phyloP scores from a whole-genome alignment of 495 filamentous ascomycete genomes.

The Penicillium cataractarum region DNA sequence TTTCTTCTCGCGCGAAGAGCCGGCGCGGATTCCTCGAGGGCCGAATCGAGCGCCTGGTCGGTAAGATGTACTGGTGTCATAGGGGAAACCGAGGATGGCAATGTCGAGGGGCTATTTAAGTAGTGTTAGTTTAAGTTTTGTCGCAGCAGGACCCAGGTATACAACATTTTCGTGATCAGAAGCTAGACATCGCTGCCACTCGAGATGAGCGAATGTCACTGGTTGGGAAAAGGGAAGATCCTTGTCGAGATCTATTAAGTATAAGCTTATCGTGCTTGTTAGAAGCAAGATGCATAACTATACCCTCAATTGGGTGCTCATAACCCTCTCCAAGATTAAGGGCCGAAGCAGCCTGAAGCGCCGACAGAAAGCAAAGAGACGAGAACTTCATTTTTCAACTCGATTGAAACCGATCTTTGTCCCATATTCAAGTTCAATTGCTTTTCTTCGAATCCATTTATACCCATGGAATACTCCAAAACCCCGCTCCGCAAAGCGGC shows the following conservation, averaged over 20 bases:
- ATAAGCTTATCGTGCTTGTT: background rate
- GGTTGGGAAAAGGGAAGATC: background rate
- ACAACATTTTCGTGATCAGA: background rate
- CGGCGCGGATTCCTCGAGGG: conserved; percentile 67
- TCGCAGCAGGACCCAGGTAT: background rate
- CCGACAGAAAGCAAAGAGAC: background rate
- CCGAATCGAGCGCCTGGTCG: conserved; percentile 54
- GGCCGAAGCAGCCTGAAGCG: background rate
- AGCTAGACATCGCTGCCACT: background rate
- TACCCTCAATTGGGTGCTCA: background rate
- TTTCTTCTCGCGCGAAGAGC: conserved; percentile 42
- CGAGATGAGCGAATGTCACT: background rate
- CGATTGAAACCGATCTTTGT: background rate
- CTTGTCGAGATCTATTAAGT: background rate
- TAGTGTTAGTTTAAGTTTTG: background rate
- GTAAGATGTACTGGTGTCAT: background rate
- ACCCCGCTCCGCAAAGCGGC: background rate
- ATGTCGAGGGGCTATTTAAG: background rate
- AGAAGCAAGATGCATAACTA: background rate
- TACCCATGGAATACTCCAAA: background rate
- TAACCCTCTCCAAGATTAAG: background rate
- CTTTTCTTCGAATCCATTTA: background rate
- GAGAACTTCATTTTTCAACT: background rate
- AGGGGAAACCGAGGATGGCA: background rate
- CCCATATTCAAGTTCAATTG: background rate